These are phyloP conservation scores for rapeseed (Brassica napus) DNA, from an alignment of 345 rosid genomes.

Conservation along the genomic window Da-Ae NC_063452.1:48186501-48187000, in stretches of 20 bases:
- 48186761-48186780: slow-evolving; percentile 31
- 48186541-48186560: slow-evolving; percentile 9
- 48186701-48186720: neutral
- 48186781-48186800: slow-evolving; percentile 19
- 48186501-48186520: slow-evolving; percentile 28
- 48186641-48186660: neutral
- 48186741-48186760: slow-evolving; percentile 11
- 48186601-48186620: neutral
- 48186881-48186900: slow-evolving; percentile 8
- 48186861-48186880: neutral
- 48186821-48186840: slow-evolving; percentile 12
- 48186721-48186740: neutral
- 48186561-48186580: neutral
- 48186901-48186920: neutral
- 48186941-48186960: slow-evolving; percentile 11
- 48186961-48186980: neutral
- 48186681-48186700: neutral
- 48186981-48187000: slow-evolving; percentile 43
- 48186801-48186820: neutral
- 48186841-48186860: neutral
- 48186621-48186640: neutral
- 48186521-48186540: slow-evolving; percentile 26
- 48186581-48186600: slow-evolving; percentile 12
- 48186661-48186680: neutral
- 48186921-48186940: slow-evolving; percentile 29